Conservation (phyloP, 2,329 filamentous ascomycete species). For the Talaromyces sp. region DNA sequence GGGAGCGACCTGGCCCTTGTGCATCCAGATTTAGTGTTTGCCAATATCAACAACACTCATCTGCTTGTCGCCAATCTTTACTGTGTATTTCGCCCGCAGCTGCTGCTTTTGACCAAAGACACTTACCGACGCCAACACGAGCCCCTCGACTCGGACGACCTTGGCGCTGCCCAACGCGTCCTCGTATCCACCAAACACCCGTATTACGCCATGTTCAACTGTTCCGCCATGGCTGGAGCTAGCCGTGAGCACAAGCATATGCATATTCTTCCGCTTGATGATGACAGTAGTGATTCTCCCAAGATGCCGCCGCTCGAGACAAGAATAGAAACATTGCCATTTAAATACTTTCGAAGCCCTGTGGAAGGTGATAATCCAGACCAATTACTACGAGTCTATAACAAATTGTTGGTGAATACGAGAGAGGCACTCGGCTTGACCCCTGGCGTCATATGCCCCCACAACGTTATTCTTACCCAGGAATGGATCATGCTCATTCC, state of each 20-base stretch:
- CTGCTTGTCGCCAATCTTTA: conserved; percentile 47
- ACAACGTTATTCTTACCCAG: neutral
- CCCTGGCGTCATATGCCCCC: neutral
- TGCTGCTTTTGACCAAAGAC: conserved; percentile 44
- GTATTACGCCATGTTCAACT: conserved; percentile 45
- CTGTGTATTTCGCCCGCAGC: conserved; percentile 44
- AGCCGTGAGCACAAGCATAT: conserved; percentile 48
- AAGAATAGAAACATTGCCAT: too few species aligned
- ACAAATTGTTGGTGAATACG: too few species aligned
- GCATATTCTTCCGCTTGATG: conserved; percentile 22
- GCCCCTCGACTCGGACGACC: conserved; percentile 34
- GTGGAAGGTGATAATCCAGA: too few species aligned
- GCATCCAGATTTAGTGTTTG: conserved; percentile 39
- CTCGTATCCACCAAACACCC: conserved; percentile 23
- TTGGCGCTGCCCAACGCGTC: conserved; percentile 32
- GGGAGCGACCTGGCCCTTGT: conserved; percentile 37
- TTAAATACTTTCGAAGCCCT: too few species aligned
- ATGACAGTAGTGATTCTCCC: neutral
- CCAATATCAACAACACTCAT: conserved; percentile 37
- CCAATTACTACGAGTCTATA: too few species aligned
- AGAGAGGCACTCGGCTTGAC: too few species aligned
- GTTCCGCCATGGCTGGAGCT: conserved; percentile 40
- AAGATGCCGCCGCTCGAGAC: too few species aligned
- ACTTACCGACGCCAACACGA: conserved; percentile 45
- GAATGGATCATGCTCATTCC: neutral